These are phyloP conservation scores for Claviceps sp. DNA, from an alignment of 2,329 filamentous ascomycete genomes.

Conservation along the genomic window DNA sequence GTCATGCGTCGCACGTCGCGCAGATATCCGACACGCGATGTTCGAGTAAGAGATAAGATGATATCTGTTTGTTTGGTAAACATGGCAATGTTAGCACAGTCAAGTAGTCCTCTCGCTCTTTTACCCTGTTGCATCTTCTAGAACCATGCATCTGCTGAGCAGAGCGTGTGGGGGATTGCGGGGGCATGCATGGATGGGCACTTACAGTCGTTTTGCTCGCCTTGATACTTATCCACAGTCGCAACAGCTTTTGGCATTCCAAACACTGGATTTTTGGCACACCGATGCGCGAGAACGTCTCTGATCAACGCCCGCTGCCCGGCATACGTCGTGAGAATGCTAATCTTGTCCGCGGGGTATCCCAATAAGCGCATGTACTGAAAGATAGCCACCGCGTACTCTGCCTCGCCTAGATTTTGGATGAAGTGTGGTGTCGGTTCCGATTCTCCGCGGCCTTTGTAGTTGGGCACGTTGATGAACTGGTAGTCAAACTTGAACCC, in stretches of 20 bases:
- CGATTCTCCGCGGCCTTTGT: slow-evolving; percentile 77
- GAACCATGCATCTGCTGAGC: too few species aligned
- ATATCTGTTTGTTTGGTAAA: slow-evolving; percentile 45
- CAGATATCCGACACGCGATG: slow-evolving; percentile 78
- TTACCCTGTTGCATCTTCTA: too few species aligned
- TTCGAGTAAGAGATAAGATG: slow-evolving; percentile 84
- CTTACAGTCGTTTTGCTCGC: slow-evolving; percentile 97
- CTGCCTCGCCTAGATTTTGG: slow-evolving; percentile 91
- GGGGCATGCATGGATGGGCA: slow-evolving; percentile 12
- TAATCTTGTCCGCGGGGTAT: slow-evolving; percentile 73
- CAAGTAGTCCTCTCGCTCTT: too few species aligned
- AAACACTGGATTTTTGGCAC: slow-evolving; percentile 71
- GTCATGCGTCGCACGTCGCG: slow-evolving; percentile 88
- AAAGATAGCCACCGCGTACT: slow-evolving; percentile 89
- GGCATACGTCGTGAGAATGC: slow-evolving; percentile 85
- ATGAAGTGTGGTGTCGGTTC: slow-evolving; percentile 91
- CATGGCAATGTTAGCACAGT: not conserved
- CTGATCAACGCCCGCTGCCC: slow-evolving; percentile 79
- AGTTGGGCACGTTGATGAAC: slow-evolving; percentile 90
- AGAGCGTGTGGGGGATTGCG: not conserved
- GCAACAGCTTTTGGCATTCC: slow-evolving; percentile 80
- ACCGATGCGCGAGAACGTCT: slow-evolving; percentile 75
- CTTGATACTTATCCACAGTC: slow-evolving; percentile 97
- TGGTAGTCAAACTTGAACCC: slow-evolving; percentile 92
- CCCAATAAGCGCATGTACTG: slow-evolving; percentile 96